Percentiles rank a stretch among this genome's conserved stretches.
Evolutionary conservation across 2,329 filamentous ascomycete species (phyloP).

Genomic region (Davidsoniella australis): DNA sequence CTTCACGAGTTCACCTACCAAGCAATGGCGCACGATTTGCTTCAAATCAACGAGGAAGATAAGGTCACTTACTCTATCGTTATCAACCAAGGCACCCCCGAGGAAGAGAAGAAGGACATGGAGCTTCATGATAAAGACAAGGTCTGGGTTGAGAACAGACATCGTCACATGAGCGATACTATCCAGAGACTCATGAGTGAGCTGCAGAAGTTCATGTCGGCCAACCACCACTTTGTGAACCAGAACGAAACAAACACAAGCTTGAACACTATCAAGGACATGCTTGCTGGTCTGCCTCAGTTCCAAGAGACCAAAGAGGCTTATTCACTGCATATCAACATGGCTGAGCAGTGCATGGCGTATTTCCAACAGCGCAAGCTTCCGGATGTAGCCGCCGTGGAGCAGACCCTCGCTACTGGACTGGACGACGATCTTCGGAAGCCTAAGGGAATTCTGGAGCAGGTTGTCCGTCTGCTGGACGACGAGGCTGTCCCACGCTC

Average conservation of each 20-base stretch:
- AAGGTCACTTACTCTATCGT: slow-evolving; percentile 72
- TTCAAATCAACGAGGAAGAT: slow-evolving; percentile 75
- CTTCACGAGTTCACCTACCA: slow-evolving; percentile 97
- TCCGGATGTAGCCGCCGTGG: slow-evolving; percentile 68
- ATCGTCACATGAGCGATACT: slow-evolving; percentile 95
- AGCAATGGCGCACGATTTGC: slow-evolving; percentile 88
- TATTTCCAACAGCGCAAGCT: slow-evolving; percentile 74
- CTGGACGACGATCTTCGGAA: slow-evolving; percentile 85
- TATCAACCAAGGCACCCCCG: slow-evolving; percentile 54
- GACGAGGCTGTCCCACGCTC: slow-evolving; percentile 54
- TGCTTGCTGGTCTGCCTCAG: slow-evolving; percentile 85
- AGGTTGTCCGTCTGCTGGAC: slow-evolving; percentile 75
- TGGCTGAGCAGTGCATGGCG: slow-evolving; percentile 96
- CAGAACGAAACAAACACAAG: slow-evolving; percentile 51
- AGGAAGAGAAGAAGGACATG: slow-evolving; percentile 72
- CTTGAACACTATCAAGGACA: slow-evolving; percentile 86
- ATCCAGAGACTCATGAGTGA: slow-evolving; percentile 85
- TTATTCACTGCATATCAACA: slow-evolving; percentile 84
- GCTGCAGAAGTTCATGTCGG: slow-evolving; percentile 77
- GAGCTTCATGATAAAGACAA: slow-evolving; percentile 81
- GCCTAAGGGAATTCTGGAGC: slow-evolving; percentile 73
- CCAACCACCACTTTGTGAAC: slow-evolving; percentile 85
- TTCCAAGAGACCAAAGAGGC: slow-evolving; percentile 92
- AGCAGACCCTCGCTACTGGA: slow-evolving; percentile 83
- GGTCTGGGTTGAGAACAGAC: slow-evolving; percentile 88